Conservation (phyloP, 345 rosid species). For the Aegle marmelos region DNA sequence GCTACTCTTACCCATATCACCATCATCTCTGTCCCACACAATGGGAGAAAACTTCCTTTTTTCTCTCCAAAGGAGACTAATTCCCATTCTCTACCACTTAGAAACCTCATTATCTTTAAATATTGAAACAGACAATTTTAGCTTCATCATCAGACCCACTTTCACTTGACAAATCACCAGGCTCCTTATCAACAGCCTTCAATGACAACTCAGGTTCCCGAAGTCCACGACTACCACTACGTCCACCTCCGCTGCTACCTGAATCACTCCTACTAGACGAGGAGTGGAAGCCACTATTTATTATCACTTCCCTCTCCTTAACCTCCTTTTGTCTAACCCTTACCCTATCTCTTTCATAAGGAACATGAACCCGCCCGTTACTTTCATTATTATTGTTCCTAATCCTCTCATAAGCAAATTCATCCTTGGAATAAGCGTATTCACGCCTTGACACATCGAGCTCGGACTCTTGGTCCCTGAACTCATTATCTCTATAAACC, state of each 20-base stretch:
- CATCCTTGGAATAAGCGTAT: slow-evolving; percentile 43
- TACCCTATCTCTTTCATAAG: slow-evolving; percentile 37
- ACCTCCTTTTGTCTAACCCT: slow-evolving; percentile 67
- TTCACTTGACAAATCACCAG: slow-evolving; percentile 99
- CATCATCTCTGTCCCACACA: slow-evolving; percentile 93
- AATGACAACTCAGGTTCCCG: slow-evolving; percentile 33
- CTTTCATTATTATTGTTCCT: slow-evolving; percentile 41
- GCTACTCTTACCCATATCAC: slow-evolving; percentile 38
- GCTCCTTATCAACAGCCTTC: slow-evolving; percentile 75
- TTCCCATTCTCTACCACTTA: slow-evolving; percentile 50
- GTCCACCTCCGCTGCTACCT: slow-evolving; percentile 45
- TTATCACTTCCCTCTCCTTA: slow-evolving; percentile 59
- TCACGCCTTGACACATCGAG: slow-evolving; percentile 48
- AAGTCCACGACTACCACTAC: slow-evolving; percentile 39
- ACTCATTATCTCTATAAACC: slow-evolving; percentile 61
- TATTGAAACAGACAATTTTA: slow-evolving; percentile 40
- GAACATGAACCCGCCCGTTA: slow-evolving; percentile 30
- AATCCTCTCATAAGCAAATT: slow-evolving; percentile 33
- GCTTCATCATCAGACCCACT: slow-evolving; percentile 85
- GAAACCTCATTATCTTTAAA: slow-evolving; percentile 38
- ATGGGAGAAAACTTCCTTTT: slow-evolving; percentile 96
- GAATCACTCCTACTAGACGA: slow-evolving; percentile 64
- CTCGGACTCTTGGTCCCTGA: slow-evolving; percentile 57
- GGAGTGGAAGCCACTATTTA: slow-evolving; percentile 46
- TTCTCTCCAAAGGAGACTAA: slow-evolving; percentile 51